Percentiles rank a stretch among this genome's conserved stretches.
Evolutionary conservation across 2,329 filamentous ascomycete species (phyloP).

Genomic region (Apiospora hydei): DNA sequence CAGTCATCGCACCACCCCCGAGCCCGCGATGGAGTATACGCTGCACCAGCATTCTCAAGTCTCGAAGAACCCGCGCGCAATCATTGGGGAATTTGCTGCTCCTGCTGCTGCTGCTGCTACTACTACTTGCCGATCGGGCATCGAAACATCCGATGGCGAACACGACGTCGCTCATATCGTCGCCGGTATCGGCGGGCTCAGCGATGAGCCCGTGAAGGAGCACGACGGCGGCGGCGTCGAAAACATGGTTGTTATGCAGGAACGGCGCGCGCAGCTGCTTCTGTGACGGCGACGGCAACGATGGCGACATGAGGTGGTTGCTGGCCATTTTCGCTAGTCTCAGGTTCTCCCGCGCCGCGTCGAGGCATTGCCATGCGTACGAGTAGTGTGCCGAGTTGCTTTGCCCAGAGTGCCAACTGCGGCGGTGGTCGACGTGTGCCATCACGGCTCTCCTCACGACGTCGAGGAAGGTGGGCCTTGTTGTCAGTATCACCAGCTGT

Average conservation of each 20-base stretch:
- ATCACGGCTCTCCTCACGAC: constrained; percentile 56
- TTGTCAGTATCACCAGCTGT: constrained; percentile 55
- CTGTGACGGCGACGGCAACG: constrained; percentile 22
- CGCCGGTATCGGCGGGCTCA: constrained; percentile 35
- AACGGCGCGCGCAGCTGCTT: constrained; percentile 52
- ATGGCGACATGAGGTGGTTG: constrained; percentile 40
- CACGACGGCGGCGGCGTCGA: constrained; percentile 58
- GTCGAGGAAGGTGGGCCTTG: constrained; percentile 56
- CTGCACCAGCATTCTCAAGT: constrained; percentile 47
- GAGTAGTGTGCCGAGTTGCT: background rate
- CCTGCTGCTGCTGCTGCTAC: constrained; percentile 40
- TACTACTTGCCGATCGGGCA: constrained; percentile 40
- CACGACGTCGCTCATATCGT: constrained; percentile 43
- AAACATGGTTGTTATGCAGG: constrained; percentile 52
- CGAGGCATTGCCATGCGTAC: constrained; percentile 48
- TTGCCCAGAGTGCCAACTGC: constrained; percentile 25
- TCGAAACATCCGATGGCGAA: constrained; percentile 53
- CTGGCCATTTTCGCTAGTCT: constrained; percentile 51
- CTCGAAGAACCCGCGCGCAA: constrained; percentile 48
- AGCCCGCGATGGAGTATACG: constrained; percentile 36
- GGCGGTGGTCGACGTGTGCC: constrained; percentile 44
- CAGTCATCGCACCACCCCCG: background rate
- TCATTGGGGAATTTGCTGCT: constrained; percentile 48
- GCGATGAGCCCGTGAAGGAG: constrained; percentile 54
- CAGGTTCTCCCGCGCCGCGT: constrained; percentile 55